phyloP scores from a whole-genome alignment of 1,284 basidiomycete species.

The Puccinia triticina region DNA sequence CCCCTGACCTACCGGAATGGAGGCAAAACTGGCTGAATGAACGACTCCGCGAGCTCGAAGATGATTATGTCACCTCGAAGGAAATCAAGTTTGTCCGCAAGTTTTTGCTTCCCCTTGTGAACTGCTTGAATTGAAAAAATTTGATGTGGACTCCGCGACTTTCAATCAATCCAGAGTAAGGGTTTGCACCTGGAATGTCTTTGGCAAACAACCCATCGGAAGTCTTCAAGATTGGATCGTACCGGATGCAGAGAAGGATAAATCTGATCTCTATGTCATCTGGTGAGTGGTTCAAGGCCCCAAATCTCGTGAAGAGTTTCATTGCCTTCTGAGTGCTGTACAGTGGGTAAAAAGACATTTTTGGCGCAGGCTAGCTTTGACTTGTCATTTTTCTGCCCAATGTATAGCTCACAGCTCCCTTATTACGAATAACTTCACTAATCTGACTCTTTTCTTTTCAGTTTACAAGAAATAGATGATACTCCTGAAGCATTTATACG shows the following conservation, averaged over 20 bases:
- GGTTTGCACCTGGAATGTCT: slow-evolving; percentile 45
- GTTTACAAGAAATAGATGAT: slow-evolving; percentile 50
- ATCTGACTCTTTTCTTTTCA: neutral
- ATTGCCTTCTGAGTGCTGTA: neutral
- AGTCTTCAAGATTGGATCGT: slow-evolving; percentile 41
- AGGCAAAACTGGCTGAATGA: slow-evolving; percentile 36
- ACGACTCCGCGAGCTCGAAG: slow-evolving; percentile 34
- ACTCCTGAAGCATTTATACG: slow-evolving; percentile 39
- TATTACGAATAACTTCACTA: neutral
- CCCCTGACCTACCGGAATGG: slow-evolving; percentile 37
- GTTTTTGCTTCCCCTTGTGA: neutral
- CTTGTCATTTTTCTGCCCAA: neutral
- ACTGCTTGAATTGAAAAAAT: neutral
- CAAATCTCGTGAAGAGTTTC: neutral
- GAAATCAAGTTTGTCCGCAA: slow-evolving; percentile 33
- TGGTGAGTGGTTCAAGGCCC: slow-evolving; percentile 25
- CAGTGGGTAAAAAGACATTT: neutral
- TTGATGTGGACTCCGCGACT: neutral
- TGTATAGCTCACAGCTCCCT: neutral
- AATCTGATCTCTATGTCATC: slow-evolving; percentile 40
- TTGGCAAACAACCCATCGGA: slow-evolving; percentile 43
- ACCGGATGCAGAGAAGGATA: slow-evolving; percentile 7
- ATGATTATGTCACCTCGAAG: slow-evolving; percentile 34
- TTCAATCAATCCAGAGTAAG: slow-evolving; percentile 30
- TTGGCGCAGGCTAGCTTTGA: too few species aligned